Evolutionary conservation across 148 eudicot species (phyloP).

Genomic region (Rhododendron kiyosumense): DNA sequence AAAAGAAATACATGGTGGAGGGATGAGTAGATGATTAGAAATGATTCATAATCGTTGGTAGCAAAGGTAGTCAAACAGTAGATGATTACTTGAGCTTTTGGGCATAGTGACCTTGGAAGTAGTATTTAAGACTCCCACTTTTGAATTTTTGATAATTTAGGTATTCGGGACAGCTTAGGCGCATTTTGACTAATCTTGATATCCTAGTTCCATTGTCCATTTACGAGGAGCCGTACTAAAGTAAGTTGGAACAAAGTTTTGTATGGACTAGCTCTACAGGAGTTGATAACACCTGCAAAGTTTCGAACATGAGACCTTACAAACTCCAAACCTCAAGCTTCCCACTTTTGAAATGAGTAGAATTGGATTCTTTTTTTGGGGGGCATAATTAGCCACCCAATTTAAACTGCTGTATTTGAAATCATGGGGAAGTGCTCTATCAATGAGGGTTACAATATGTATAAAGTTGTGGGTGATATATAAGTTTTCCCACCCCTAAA

Average conservation of each 20-base stretch:
- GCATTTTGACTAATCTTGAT: too few species aligned
- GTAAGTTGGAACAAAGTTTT: too few species aligned
- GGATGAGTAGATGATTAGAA: slow-evolving; percentile 1
- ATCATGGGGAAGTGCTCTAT: background rate
- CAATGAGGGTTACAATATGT: background rate
- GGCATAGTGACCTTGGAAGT: background rate
- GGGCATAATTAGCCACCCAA: background rate
- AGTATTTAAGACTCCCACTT: background rate
- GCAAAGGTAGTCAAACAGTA: background rate
- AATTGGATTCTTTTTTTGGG: background rate
- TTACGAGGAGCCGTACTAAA: too few species aligned
- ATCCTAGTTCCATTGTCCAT: fast-evolving
- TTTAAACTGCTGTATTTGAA: background rate
- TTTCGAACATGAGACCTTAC: too few species aligned
- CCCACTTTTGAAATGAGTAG: background rate
- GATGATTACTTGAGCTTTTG: slow-evolving; percentile 7
- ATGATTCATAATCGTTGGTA: background rate
- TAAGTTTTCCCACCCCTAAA: too few species aligned
- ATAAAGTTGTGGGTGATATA: background rate
- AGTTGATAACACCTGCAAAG: too few species aligned
- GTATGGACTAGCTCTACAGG: too few species aligned
- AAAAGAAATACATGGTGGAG: background rate
- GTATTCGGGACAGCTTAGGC: too few species aligned
- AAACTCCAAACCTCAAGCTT: background rate
- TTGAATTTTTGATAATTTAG: too few species aligned